These are phyloP conservation scores for Tetradesmus lagerheimii DNA, from an alignment of 139 green algal species.

Conservation along the genomic window DNA sequence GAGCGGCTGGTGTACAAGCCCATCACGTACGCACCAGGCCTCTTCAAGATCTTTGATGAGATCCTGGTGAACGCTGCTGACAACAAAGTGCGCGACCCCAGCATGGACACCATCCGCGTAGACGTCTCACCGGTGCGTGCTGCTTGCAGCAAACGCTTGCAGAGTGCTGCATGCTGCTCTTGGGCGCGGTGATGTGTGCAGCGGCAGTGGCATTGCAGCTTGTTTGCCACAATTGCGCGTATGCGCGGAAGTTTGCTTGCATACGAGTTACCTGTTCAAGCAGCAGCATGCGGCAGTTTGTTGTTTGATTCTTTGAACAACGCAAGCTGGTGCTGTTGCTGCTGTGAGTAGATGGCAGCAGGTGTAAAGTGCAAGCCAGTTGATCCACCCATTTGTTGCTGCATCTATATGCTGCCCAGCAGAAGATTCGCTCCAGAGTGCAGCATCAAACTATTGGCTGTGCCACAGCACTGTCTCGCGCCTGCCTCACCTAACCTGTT, in stretches of 20 bases:
- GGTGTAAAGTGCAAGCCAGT: no score
- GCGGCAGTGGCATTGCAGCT: not conserved
- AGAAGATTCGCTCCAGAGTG: not conserved
- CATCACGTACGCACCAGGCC: constrained; percentile 89
- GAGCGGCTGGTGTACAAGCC: constrained; percentile 53
- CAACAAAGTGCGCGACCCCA: constrained; percentile 97
- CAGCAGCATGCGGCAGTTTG: no score
- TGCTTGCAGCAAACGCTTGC: not conserved
- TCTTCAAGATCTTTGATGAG: constrained; percentile 99
- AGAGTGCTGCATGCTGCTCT: not conserved
- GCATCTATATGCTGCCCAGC: not conserved
- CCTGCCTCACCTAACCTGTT: not conserved
- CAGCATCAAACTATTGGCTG: not conserved
- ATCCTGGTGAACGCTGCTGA: constrained; percentile 99
- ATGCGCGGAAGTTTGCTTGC: no score
- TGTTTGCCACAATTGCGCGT: not conserved
- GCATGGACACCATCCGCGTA: constrained; percentile 93
- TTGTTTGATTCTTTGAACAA: no score
- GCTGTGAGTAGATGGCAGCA: no score
- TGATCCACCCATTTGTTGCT: not conserved
- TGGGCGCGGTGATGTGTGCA: not conserved
- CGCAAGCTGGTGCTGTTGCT: not conserved
- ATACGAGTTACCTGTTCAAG: not conserved
- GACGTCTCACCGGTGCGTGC: constrained; percentile 84
- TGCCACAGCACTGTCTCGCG: not conserved